Evolutionary conservation across 2,329 filamentous ascomycete genomes (phyloP), one percentile per base, ranked within the genome.

Genomic region (Didymella sp.): DNA sequence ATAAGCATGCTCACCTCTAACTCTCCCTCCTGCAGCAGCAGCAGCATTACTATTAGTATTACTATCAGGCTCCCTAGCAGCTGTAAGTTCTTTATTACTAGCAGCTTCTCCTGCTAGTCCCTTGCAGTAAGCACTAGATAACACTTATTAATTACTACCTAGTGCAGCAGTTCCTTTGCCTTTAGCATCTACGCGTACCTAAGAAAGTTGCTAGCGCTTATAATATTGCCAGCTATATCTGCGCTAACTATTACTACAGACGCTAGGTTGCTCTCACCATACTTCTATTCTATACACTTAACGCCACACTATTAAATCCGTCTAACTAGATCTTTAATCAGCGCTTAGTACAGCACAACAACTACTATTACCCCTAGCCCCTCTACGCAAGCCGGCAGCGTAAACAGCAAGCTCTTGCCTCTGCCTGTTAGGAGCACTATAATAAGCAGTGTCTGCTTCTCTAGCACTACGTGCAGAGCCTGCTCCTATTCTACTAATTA

Each of bases 311-410:
- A 40, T 25, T 52, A 30, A 4, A 62, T 47, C 13, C 30, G 8
- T 2, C 12, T 21, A 2, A 67, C 48, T 27, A 63, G 43, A 33
- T 63, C 24, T 17, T 60, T 49, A 30, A 62, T 54, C 11, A 68
- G 48, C 42, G 59, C 54, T 17, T 49, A 42, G 35, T 58, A 67
- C 48, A 51, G 66, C 21, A 69, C 51, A 11, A 68, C 47, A 11
- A 69, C 55, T 6, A 70, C 41, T 17, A 51, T 69, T 3, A 67
- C 57, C 3, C 58, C 48, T 4, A 27, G 8, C n/a, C 52, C 24
- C 15, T 28, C 31, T 25, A 48, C 8, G n/a, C 24, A 42, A 44
- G 45, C 62, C 15, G 19, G 62, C 11, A 60, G 38, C 17, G 30
- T 69, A 37, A 69, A 68, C n/a, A n/a, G n/a, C n/a, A n/a, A n/a